Base-by-base conservation (phyloP, 78 protist genomes). In the Speleostelium caveatum region DNA sequence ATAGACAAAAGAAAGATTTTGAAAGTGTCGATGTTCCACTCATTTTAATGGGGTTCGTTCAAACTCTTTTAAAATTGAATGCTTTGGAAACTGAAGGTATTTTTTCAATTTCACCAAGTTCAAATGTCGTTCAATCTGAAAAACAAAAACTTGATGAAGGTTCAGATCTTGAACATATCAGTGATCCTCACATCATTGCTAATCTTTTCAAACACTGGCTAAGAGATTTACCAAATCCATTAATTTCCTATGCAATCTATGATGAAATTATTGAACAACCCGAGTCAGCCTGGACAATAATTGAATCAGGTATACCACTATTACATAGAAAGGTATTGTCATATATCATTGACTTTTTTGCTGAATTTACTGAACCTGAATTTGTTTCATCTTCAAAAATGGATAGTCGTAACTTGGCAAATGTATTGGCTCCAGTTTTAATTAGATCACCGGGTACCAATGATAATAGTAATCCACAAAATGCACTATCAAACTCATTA, bases 151-250 rank as follows among this genome's bases (percentile, higher is more conserved):
- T 83, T 12, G 79, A 83, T 59, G 59, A 69, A 42, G 68, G 73
- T 59, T 69, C 79, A 30, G 6, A 38, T 55, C n/a, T 83, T 0
- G 91, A 83, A 32, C 55, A 67, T 33, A 41, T 83, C 1, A 42
- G 16, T 1, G 91, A 83, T 30, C 68, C 36, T n/a, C 38, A 59
- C 60, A n/a, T 83, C 30, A 53, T 69, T 28, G 91, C 91, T 1
- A 65, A 60, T n/a, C 68, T 83, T 36, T 69, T 83, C 16, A 83
- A 83, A 33, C 77, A 83, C 35, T 83, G 91, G 91, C 45, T 83
- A 59, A 72, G 73, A 45, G 91, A 83, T 45, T 33, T 83, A 59
- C 91, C 91, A 53, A 83, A 83, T 49, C 91, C 91, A 42, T 22
- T 83, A 26, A 83, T 83, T 22, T 59, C 73, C 2, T 83, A 30